Base-by-base conservation (phyloP, 805 yeast species). In the Teunomyces cretensis region DNA sequence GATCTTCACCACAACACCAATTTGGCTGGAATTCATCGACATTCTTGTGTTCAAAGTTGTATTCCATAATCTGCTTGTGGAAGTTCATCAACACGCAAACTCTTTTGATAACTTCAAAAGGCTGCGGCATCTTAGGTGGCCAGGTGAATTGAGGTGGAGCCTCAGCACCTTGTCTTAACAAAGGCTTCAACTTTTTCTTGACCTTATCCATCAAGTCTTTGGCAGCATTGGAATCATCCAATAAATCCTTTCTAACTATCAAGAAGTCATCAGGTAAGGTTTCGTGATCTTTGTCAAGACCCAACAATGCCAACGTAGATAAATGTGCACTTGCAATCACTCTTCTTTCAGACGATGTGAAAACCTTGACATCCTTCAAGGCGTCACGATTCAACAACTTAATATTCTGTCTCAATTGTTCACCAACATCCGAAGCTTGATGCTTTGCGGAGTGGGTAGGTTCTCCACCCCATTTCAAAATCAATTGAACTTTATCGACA, bases 41-140 rank as follows among this genome's bases (percentile, higher is more conserved):
- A 55, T 88, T 82, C 49, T 81, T 80, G 41, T 80, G 72, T 33
- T 74, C 76, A 56, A 84, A 89, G 60, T 91, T 91, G 65, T 84
- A 79, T 44, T 83, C 84, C 95, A 94, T 83, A 42, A 94, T 81
- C 54, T 76, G 79, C 32, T 83, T 83, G 62, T 94, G 97, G 66
- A 86, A 90, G 64, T 84, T 89, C 98, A 94, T 92, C 58, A 94
- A 74, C 57, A 90, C 97, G 33, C 94, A 96, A 22, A 94, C 99
- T 51, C 97, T 75, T 60, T 89, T 88, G 56, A 95, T 88, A 12
- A 94, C 99, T 40, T 84, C 81, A 60, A 89, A 92, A 1, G 99
- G 99, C 61, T 94, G 95, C 0, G 99, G 98, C 88, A 94, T 90
- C 61, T 89, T 89, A 14, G 94, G 88, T 0, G 99, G 99, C 99